Evolutionary conservation across 108 stramenopile genomes (phyloP), one percentile per base, ranked within the genome.

Genomic region (Skeletonema tropicum): DNA sequence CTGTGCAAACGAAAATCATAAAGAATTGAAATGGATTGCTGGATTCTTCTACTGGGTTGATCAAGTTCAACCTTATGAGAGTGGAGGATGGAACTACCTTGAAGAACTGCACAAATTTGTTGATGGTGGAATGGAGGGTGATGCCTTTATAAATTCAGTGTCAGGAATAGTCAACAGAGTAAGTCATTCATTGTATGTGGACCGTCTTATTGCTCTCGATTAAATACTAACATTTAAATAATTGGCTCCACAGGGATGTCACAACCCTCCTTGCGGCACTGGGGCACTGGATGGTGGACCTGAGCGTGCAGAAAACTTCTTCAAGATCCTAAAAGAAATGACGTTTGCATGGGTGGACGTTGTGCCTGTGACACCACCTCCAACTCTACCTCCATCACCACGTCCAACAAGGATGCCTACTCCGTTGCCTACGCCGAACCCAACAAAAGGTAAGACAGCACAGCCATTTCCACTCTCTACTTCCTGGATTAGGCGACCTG

Each of bases 241-340:
- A n/a, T 45, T 45, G 11, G 15, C 42, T 45, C 42, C 15, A 45
- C 15, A 45, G 36, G 61, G 61, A 25, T 62, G 81, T 52, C 81
- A 82, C 25, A 82, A 82, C 52, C 81, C 81, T 57, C 77, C 77
- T 7, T 79, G 77, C 12, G 77, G 77, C 9, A 79, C 77, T 4
- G 77, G 77, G 13, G 85, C 84, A 10, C 60, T 85, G 3, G 84
- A 87, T 36, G 76, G 86, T 42, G 89, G 89, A 13, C 87, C 91
- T 13, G 79, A 85, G 26, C 77, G 86, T 64, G 87, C 88, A 6
- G 72, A 91, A 39, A 81, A 87, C 41, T 68, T 91, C 36, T 78
- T 89, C 55, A 60, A 64, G 6, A 75, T 84, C 31, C 82, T 91
- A 80, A 79, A 88, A 65, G 83, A 83, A 62, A 60, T 79, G 19